phyloP scores from a whole-genome alignment of 2,329 filamentous ascomycete genomes.

The Colletotrichum gigasporum region DNA sequence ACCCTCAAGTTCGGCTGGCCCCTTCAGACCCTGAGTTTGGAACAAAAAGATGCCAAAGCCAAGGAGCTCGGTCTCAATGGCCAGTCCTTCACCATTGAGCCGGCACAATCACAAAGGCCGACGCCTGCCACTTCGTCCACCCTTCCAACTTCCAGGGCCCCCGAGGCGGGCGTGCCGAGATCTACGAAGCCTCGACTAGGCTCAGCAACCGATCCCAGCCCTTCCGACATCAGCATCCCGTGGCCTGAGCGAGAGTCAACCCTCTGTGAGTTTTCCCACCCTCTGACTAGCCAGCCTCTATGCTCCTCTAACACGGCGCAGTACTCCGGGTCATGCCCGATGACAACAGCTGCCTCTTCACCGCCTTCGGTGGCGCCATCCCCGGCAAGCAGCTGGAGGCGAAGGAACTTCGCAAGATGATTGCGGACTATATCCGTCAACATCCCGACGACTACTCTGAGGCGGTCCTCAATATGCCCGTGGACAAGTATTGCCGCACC shows the following conservation, averaged over 20 bases:
- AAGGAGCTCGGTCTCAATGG: constrained; percentile 57
- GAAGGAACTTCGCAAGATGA: constrained; percentile 74
- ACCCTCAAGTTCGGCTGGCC: constrained; percentile 89
- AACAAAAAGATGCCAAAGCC: constrained; percentile 59
- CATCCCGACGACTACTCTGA: constrained; percentile 78
- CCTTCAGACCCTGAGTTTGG: constrained; percentile 73
- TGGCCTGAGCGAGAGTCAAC: constrained; percentile 62
- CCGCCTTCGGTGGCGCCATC: constrained; percentile 85
- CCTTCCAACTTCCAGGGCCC: constrained; percentile 1
- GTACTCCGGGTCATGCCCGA: constrained; percentile 95
- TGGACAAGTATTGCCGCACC: constrained; percentile 81
- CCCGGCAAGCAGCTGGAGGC: constrained; percentile 60
- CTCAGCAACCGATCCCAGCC: constrained; percentile 1
- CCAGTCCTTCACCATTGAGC: constrained; percentile 61
- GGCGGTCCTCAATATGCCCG: constrained; percentile 78
- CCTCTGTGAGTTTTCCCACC: constrained; percentile 50
- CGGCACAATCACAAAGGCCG: constrained; percentile 33
- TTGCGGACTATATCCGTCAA: constrained; percentile 80
- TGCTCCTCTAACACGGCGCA: constrained; percentile 51
- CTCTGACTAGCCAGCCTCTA: constrained; percentile 43
- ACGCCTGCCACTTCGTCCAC: constrained; percentile 28
- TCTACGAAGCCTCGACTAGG: background rate
- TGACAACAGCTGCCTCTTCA: constrained; percentile 95
- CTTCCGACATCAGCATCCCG: constrained; percentile 45
- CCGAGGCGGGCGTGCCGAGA: constrained; percentile 8